Base-by-base conservation (phyloP, 495 filamentous ascomycete genomes). In the Xanthoparmelia taractica region DNA sequence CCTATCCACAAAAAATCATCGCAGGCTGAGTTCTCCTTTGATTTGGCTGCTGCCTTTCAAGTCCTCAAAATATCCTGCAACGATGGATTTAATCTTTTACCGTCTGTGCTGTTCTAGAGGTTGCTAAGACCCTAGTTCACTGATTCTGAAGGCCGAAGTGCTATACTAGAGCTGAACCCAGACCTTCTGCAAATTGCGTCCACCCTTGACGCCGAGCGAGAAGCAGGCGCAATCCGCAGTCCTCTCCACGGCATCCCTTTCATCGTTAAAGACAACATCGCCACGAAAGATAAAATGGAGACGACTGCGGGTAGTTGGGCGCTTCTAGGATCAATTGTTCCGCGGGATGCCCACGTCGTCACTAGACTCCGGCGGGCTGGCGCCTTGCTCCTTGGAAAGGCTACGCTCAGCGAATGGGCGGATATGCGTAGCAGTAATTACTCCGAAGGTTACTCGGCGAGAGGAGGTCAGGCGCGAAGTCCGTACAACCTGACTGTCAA, bases 231-330 rank as follows among this genome's bases (percentile, higher is more conserved):
- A 38, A 73, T 85, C 18, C 79, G 85, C 25, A 79, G 85, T 37
- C 81, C 81, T 8, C 77, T 90, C 1, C 87, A 91, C 69, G 86
- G 87, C 27, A 87, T 91, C 61, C 88, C 88, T 4, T 85, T 89
- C 72, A 72, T 88, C 23, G 80, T 89, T 65, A 90, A 90, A 73
- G 86, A 90, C 58, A 91, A 88, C 74, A 89, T 90, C 61, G 87
- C 82, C 27, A 86, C 83, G 3, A 79, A 79, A 56, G 88, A 90
- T 65, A 77, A 80, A 50, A 85, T 90, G 85, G 82, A 87, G 68
- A 88, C 86, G 29, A 87, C 84, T 5, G 80, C 78, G 27, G 78
- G 78, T 34, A 79, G 76, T 69, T 81, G 76, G 76, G 84, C 83
- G 54, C 78, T 90, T 1, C 70, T 87, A 1, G 87, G 85, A 8